Evolutionary conservation across 2,329 filamentous ascomycete genomes (phyloP).

Genomic region (Aspergillus ustus): DNA sequence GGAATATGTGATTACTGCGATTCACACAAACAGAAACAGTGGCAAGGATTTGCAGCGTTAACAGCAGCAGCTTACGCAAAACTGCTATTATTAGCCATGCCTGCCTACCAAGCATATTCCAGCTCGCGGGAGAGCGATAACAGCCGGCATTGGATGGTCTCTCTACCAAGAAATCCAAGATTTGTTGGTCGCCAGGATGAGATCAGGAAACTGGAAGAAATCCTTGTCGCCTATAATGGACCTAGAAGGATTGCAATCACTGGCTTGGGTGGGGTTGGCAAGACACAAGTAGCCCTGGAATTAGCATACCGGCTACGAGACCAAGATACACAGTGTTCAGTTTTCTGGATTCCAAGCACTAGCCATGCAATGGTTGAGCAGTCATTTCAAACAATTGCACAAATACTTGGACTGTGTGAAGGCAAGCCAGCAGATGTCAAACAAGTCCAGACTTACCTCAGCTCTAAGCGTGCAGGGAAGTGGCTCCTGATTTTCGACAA

Average conservation of each 20-base stretch:
- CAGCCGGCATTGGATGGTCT: neutral
- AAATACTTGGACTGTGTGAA: constrained; percentile 3
- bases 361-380: constrained; percentile 24
- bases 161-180: neutral
- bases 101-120: too few relatives aligned
- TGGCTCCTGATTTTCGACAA: constrained; percentile 34
- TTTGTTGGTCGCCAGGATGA: neutral
- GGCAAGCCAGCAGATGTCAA: constrained; percentile 1
- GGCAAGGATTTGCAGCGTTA: neutral
- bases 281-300: constrained; percentile 34
- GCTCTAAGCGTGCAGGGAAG: too few relatives aligned
- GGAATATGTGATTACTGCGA: constrained; percentile 25
- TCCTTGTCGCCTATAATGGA: neutral
- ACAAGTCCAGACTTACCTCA: neutral
- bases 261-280: constrained; percentile 24
- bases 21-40: neutral
- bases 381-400: constrained; percentile 15
- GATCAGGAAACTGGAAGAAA: neutral
- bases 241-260: constrained; percentile 1
- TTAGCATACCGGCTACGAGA: constrained; percentile 24
- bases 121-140: too few relatives aligned
- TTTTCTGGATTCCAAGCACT: constrained; percentile 35
- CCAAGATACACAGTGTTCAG: constrained; percentile 16
- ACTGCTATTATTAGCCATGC: neutral
- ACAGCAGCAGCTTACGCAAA: neutral